These are phyloP conservation scores for Eimeria maxima DNA, from an alignment of 169 alveolate genomes.

Conservation along the genomic window DNA sequence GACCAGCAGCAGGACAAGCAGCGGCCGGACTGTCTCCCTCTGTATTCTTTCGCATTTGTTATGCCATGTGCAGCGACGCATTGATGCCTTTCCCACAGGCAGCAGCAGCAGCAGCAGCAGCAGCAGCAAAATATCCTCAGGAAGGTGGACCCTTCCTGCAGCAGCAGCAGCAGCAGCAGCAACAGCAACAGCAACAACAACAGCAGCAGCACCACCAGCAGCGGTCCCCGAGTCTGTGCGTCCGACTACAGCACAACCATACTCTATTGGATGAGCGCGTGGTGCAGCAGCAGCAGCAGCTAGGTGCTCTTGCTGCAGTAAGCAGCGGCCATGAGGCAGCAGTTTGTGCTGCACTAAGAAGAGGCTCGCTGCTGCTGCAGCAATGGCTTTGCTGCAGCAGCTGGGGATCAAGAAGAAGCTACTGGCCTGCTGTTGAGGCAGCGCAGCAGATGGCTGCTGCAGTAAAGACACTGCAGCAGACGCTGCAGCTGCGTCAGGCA, in stretches of 20 bases:
- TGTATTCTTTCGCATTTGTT: not conserved
- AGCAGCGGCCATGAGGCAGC: not conserved
- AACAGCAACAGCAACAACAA: constrained; percentile 21
- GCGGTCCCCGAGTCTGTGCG: too few relatives aligned
- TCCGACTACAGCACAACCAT: too few relatives aligned
- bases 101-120: constrained; percentile 52
- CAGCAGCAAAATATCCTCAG: not conserved
- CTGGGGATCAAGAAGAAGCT: not conserved
- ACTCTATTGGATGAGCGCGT: not conserved
- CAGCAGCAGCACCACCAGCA: too few relatives aligned
- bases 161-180: constrained; percentile 64
- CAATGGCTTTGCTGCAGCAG: constrained; percentile 61
- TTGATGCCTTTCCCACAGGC: not conserved
- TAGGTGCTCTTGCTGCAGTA: not conserved
- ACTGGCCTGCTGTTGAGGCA: constrained; percentile 24
- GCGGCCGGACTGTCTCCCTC: not conserved
- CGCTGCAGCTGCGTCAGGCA: constrained; percentile 16
- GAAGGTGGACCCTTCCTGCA: not conserved
- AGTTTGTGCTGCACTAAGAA: constrained; percentile 3
- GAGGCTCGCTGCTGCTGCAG: constrained; percentile 52
- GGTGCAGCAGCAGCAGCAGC: constrained; percentile 60
- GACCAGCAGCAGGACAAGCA: not conserved
- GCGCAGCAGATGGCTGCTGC: constrained; percentile 30
- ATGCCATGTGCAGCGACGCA: constrained; percentile 38
- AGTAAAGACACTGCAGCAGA: constrained; percentile 3